Base-by-base conservation (phyloP, 2,329 filamentous ascomycete genomes). In the Xylariales sp. region DNA sequence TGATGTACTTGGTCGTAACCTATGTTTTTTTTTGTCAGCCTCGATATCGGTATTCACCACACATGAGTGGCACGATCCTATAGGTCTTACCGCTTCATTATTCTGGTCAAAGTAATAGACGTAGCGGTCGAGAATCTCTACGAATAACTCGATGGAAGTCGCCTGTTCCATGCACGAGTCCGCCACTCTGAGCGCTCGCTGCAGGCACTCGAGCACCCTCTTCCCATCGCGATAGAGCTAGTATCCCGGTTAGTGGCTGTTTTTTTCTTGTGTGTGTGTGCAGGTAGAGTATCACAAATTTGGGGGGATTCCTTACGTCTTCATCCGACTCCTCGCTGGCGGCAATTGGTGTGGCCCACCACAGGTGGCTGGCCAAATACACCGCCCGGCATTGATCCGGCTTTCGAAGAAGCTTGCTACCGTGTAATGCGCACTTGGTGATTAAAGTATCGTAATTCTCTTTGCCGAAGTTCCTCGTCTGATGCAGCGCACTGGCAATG, bases 61-160 rank as follows among this genome's bases (percentile, higher is more conserved):
- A 14, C 39, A 12, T 41, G 8, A 9, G 32, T 43, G 14, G 3
- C 16, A n/a, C 3, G 23, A 23, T 23, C 23, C 23, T 8, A 9
- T 14, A 8, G 10, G 3, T 77, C 86, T 77, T 79, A 88, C 96
- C 72, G 94, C 94, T 82, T 99, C 96, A 81, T 99, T 99, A 78
- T 97, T 93, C 80, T 99, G 95, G 80, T 99, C 96, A 83, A 97
- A 99, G 83, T 98, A 99, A 81, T 99, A 99, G 61, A 98, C 94
- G 79, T 99, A 99, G 80, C 96, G 90, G 80, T 99, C 97, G 64
- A 99, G 84, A 71, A 99, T 99, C 82, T 99, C 96, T 65, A 99
- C 95, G 81, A 99, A 99, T 56, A 99, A 87, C 81, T 99, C 97
- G 54, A 99, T 96, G 2, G 94, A 97, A 3, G 97, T 94, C 6